Base-by-base conservation (phyloP, 1,284 basidiomycete genomes). In the Moesziomyces sp. region DNA sequence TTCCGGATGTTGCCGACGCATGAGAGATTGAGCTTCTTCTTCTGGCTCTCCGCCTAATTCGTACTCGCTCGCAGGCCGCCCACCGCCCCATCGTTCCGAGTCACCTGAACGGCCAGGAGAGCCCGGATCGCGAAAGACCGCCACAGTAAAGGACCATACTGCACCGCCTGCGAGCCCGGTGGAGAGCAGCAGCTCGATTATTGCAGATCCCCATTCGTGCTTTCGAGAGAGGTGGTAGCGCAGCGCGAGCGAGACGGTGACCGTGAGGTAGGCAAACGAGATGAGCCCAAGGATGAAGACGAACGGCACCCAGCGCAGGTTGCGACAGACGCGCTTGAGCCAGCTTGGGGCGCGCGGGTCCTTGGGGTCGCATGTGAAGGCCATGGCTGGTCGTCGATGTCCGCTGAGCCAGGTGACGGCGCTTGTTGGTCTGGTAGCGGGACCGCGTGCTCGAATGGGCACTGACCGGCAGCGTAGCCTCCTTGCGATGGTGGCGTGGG, bases 41-140 rank as follows among this genome's bases (percentile, higher is more conserved):
- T 30, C 53, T 21, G n/a, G 40, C 21, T 42, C 55, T 0, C 21
- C 46, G 10, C 46, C 48, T 47, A 66, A 53, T 44, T 55, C 65
- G 30, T 70, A 66, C 35, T 46, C 66, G 46, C 61, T 58, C 1
- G 23, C 52, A 3, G 47, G 24, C 3, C 43, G 34, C 14, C 30
- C 53, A 34, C 30, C 30, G 19, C 53, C 50, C 49, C 59, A 58
- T 14, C 54, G 58, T 23, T 65, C 68, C 23, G 47, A 19, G 16
- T 64, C 65, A 0, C 43, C 46, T 1, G 34, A 11, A 10, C 57
- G 51, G 2, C 43, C 38, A 9, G 74, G 74, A 21, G 57, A 53
- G 5, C 75, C 69, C 3, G 75, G 68, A 38, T 66, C 49, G 23
- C 64, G 67, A 52, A 77, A 73, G 24, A 79, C 75, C 0, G 77